Evolutionary conservation across 345 rosid species (phyloP).

Genomic region (Sonneratia caseolaris): DNA sequence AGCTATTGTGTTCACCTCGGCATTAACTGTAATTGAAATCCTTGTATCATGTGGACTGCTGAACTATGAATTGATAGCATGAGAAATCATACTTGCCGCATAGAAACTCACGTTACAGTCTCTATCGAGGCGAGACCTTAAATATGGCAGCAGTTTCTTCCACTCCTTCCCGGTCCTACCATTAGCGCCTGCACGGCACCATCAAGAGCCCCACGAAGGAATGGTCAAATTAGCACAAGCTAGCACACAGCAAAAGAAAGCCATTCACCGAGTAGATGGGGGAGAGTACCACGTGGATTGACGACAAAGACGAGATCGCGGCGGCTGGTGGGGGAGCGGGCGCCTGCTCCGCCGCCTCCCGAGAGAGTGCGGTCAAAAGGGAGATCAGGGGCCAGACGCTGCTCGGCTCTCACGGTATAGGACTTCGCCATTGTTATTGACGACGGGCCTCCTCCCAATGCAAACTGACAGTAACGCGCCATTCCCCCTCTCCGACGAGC

Average conservation of each 20-base stretch:
- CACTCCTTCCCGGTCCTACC: constrained; percentile 87
- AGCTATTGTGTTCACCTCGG: neutral
- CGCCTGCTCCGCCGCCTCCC: constrained; percentile 11
- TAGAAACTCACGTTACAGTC: constrained; percentile 60
- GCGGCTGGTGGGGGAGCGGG: constrained; percentile 41
- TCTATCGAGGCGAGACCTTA: constrained; percentile 58
- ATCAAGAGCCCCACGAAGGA: neutral
- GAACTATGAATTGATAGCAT: neutral
- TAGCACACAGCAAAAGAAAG: neutral
- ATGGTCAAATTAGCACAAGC: neutral
- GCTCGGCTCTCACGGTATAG: constrained; percentile 20
- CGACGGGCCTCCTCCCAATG: constrained; percentile 9
- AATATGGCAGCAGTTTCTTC: constrained; percentile 80
- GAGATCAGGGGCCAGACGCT: constrained; percentile 40
- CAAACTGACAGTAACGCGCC: constrained; percentile 11
- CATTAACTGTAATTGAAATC: neutral
- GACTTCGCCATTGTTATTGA: constrained; percentile 22
- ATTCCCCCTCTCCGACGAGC: neutral
- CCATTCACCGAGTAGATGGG: neutral
- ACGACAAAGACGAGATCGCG: constrained; percentile 91
- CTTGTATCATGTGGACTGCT: neutral
- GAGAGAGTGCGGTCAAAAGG: constrained; percentile 25
- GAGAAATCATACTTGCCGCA: neutral
- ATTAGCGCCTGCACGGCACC: constrained; percentile 57
- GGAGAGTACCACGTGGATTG: constrained; percentile 61